These are phyloP conservation scores for Thermothielavioides terrestris DNA, from an alignment of 495 filamentous ascomycete species.

Conservation along the genomic window DNA sequence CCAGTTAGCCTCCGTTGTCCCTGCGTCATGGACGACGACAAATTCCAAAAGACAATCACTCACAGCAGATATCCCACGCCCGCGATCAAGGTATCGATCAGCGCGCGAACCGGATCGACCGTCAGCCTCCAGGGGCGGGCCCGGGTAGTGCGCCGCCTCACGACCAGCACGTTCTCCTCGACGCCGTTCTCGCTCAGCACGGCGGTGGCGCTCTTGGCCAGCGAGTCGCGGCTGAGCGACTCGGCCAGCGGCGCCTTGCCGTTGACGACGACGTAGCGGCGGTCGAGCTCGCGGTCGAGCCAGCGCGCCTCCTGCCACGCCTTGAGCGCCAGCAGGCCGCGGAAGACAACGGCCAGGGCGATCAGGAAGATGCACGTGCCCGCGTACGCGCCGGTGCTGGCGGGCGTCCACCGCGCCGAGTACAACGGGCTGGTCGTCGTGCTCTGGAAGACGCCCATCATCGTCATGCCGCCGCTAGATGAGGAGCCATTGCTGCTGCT, in stretches of 20 bases:
- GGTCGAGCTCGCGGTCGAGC: slow-evolving; percentile 55
- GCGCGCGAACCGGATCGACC: slow-evolving; percentile 67
- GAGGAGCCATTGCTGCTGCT: slow-evolving; percentile 15
- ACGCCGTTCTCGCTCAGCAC: slow-evolving; percentile 58
- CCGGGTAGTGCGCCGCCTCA: slow-evolving; percentile 37
- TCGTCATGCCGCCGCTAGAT: no score
- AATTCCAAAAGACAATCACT: slow-evolving; percentile 29
- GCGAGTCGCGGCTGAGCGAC: slow-evolving; percentile 41
- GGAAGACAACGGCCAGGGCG: slow-evolving; percentile 57
- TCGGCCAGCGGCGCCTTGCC: slow-evolving; percentile 52
- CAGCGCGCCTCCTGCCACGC: slow-evolving; percentile 42
- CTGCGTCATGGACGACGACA: background rate
- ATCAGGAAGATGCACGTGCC: slow-evolving; percentile 85
- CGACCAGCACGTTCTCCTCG: slow-evolving; percentile 65
- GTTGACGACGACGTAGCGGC: slow-evolving; percentile 66
- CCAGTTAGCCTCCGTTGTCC: slow-evolving; percentile 7
- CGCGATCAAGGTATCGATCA: slow-evolving; percentile 56
- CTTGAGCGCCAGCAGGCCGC: slow-evolving; percentile 60
- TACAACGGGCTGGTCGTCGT: slow-evolving; percentile 62
- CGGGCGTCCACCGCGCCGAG: slow-evolving; percentile 65
- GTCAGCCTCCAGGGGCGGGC: slow-evolving; percentile 66
- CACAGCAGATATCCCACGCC: slow-evolving; percentile 86
- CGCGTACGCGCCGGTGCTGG: slow-evolving; percentile 58
- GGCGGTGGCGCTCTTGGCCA: slow-evolving; percentile 49
- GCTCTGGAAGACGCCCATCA: slow-evolving; percentile 56